These are phyloP conservation scores for Cladosporium cucumerinum DNA, from an alignment of 2,329 filamentous ascomycete genomes.

Conservation along the genomic window DNA sequence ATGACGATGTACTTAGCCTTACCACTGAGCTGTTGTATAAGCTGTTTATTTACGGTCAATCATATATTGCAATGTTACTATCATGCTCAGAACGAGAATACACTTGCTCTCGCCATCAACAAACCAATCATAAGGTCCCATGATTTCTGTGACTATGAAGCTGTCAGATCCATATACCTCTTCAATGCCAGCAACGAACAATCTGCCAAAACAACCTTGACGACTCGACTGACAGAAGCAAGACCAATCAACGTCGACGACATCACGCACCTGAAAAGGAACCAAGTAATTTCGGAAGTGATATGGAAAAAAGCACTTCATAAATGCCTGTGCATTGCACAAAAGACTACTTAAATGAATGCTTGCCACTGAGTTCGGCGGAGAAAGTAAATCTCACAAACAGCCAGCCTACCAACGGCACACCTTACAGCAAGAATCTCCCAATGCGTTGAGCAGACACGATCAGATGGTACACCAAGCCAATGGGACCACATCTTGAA, in stretches of 20 bases:
- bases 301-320: not conserved
- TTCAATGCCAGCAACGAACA: not conserved
- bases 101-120: no score
- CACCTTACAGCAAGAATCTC: not conserved
- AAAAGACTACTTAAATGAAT: not conserved
- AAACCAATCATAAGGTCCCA: no score
- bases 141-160: not conserved
- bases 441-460: not conserved
- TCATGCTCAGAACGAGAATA: no score
- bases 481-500: constrained; percentile 9
- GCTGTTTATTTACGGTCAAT: no score
- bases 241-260: not conserved
- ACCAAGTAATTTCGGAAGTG: not conserved
- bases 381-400: not conserved
- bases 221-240: not conserved
- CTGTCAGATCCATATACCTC: no score
- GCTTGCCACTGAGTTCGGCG: not conserved
- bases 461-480: constrained; percentile 7
- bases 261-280: not conserved
- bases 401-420: constrained; percentile 17
- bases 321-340: not conserved
- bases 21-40: no score
- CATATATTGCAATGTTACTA: no score
- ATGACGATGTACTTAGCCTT: no score
- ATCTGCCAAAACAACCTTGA: not conserved